These are phyloP conservation scores for Fusarium chaquense DNA, from an alignment of 2,329 filamentous ascomycete genomes.

Conservation along the genomic window DNA sequence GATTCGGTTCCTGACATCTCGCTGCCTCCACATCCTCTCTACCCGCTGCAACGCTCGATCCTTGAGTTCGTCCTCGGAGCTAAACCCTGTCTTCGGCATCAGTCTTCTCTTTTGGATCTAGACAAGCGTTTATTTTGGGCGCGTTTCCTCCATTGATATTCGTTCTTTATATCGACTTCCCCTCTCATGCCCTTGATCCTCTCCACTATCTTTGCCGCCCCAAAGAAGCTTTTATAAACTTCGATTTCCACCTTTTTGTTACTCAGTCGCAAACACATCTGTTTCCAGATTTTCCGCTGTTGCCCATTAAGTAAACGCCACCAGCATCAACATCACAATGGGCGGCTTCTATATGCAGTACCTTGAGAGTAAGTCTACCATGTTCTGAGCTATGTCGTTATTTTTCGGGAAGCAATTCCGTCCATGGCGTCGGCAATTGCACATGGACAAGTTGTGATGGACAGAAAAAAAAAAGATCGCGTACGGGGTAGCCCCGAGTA, in stretches of 20 bases:
- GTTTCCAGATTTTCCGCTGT: conserved; percentile 6
- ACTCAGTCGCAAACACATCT: conserved; percentile 28
- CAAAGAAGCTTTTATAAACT: conserved; percentile 32
- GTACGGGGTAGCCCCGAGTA: conserved; percentile 20
- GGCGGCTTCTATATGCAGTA: conserved; percentile 79
- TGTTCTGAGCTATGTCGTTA: conserved; percentile 21
- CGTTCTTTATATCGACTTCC: conserved; percentile 20
- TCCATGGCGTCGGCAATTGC: conserved; percentile 35
- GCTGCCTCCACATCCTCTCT: conserved; percentile 33
- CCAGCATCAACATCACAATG: conserved; percentile 59
- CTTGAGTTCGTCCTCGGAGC: conserved; percentile 32
- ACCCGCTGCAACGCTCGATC: conserved; percentile 33
- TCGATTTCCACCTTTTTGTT: conserved; percentile 41
- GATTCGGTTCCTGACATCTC: conserved; percentile 29
- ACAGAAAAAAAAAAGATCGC: conserved; percentile 5
- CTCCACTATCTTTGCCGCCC: conserved; percentile 29
- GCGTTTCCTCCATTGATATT: conserved; percentile 29
- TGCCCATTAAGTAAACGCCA: conserved; percentile 43
- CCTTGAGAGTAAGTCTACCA: conserved; percentile 74
- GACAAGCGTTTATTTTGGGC: conserved; percentile 43
- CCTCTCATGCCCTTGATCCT: conserved; percentile 19
- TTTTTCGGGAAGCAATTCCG: conserved; percentile 32
- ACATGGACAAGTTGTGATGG: conserved; percentile 12
- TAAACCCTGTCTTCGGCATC: conserved; percentile 35
- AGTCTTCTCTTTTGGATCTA: conserved; percentile 39